Base-by-base conservation (phyloP, 2,329 filamentous ascomycete species). In the Metarhizium anisopliae region DNA sequence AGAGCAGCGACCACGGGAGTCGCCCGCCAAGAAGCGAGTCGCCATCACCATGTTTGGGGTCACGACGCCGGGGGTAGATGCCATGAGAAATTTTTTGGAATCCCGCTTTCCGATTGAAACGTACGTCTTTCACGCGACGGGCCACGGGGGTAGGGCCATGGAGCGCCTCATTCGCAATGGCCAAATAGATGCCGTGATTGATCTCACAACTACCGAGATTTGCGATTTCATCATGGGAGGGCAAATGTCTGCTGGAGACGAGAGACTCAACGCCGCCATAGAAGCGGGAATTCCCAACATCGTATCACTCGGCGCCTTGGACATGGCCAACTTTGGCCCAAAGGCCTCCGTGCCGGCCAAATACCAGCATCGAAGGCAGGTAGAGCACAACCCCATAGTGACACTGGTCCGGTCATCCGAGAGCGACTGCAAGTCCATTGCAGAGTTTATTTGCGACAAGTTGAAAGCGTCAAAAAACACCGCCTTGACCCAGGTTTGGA, bases 41-140 rank as follows among this genome's bases (percentile, higher is more conserved):
- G 86, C 78, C 0, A 78, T 89, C 29, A 87, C 85, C 2, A 89
- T 89, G 86, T 89, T 89, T 63, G 86, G 86, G 2, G 85, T 89
- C 6, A 90, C 86, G 0, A 89, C 85, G 0, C 84, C 85, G 0
- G 81, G 79, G 11, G 85, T 84, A 0, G 79, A 84, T 50, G 68
- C 66, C 1, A 78, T 85, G 2, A 75, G 83, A 0, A 61, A 67
- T 1, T 67, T 78, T 50, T 72, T 88, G 0, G 74, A 80, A 53
- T 58, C 66, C 1, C 67, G 69, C 2, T 68, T 74, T 54, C 64
- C 65, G 2, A 74, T 80, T 52, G 85, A 88, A 60, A 75, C 79
- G 2, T 85, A 82, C 60, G 74, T 88, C 2, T 89, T 89, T 63
- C 85, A 89, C 62, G 85, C 85, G 2, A 89, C 85, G 0, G 86